phyloP scores from a whole-genome alignment of 257 asterid genomes.

The Penstemon eatonii region DNA sequence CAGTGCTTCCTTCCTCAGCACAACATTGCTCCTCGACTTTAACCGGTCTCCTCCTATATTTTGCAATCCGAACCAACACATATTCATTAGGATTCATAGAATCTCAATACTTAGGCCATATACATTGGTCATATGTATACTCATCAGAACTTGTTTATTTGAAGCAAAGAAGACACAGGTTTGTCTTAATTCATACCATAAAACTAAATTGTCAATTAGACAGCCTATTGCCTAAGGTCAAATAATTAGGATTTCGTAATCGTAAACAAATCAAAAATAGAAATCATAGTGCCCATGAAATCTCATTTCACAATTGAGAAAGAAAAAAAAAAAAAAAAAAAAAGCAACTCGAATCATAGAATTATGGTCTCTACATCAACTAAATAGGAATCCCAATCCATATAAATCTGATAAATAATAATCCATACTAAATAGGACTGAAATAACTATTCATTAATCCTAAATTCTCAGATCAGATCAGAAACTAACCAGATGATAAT shows the following conservation, averaged over 20 bases:
- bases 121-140: too few species aligned
- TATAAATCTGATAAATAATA: slow-evolving; percentile 21
- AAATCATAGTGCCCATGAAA: slow-evolving; percentile 31
- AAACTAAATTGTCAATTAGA: not conserved
- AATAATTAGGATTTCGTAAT: not conserved
- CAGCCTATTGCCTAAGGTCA: slow-evolving; percentile 6
- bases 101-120: not conserved
- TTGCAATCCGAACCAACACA: slow-evolving; percentile 21
- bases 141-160: not conserved
- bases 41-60: slow-evolving; percentile 76
- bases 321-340: slow-evolving; percentile 5
- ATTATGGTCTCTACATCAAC: slow-evolving; percentile 30
- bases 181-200: not conserved
- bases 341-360: slow-evolving; percentile 25
- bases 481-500: slow-evolving; percentile 80
- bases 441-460: slow-evolving; percentile 22
- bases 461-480: slow-evolving; percentile 54
- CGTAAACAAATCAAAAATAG: slow-evolving; percentile 29
- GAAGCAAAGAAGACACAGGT: not conserved
- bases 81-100: slow-evolving; percentile 20
- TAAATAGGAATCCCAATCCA: slow-evolving; percentile 15
- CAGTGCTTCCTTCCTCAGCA: slow-evolving; percentile 57
- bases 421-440: slow-evolving; percentile 16
- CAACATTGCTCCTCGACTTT: slow-evolving; percentile 57
- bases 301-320: slow-evolving; percentile 34